Evolutionary conservation across 2,329 filamentous ascomycete genomes (phyloP), one percentile per base, ranked within the genome.

Genomic region (Penicillium griseofulvum): DNA sequence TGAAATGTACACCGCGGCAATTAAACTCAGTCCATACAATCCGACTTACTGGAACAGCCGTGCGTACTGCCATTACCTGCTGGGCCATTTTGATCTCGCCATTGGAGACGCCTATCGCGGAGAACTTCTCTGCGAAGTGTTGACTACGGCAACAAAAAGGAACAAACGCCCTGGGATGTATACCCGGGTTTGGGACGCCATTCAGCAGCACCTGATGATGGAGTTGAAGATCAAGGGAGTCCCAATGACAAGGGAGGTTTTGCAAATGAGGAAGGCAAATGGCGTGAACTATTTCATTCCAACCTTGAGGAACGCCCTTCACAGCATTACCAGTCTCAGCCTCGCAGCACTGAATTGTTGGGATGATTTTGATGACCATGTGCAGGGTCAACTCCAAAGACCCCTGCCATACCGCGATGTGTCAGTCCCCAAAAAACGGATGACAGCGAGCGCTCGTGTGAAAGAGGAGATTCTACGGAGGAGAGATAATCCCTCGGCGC

Each of bases 81-180:
- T 64, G 43, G 69, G 63, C 1, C 63, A 65, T 38, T 72, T 68
- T 31, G 72, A 74, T 50, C 65, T 74, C 22, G 72, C 72, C 8
- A 57, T 74, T n/a, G 71, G 71, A 12, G 72, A 74, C 36, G 70
- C 70, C 17, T 71, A 73, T 56, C 70, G 71, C 14, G 71, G 70
- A 3, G 63, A 67, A 42, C 56, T 68, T 51, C 65, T 74, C 10
- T 71, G 68, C 38, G 70, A 74, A 42, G 59, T 70, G 8, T 49
- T 71, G 12, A 46, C 44, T 17, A 66, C 68, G 12, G 37, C 51
- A 41, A 49, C n/a, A 10, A 53, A 51, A 52, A 7, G 42, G 7
- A 29, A 42, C 4, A 49, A 59, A 26, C 62, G 67, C 12, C 64
- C 65, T 17, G 70, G 68, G 8, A 52, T 73, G 12, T 69, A 72